These are phyloP conservation scores for Candida arabinofermentans DNA, from an alignment of 805 yeast genomes.

Conservation along the genomic window DNA sequence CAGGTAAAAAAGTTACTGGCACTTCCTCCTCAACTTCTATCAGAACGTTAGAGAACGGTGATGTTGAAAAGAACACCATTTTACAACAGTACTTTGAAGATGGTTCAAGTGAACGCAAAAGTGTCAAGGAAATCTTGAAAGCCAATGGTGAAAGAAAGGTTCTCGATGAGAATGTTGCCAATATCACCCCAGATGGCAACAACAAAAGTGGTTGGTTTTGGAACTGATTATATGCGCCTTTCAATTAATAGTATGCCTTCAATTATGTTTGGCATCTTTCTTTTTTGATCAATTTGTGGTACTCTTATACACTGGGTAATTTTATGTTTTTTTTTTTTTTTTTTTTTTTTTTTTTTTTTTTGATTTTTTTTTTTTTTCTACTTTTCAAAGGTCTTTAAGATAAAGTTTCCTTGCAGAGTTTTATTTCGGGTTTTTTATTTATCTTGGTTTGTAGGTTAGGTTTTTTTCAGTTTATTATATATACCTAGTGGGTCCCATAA, in stretches of 20 bases:
- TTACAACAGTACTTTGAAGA: slow-evolving; percentile 37
- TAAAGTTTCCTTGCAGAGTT: no score
- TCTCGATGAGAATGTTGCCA: slow-evolving; percentile 17
- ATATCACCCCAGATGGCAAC: slow-evolving; percentile 1
- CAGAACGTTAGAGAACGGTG: slow-evolving; percentile 39
- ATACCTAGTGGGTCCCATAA: no score
- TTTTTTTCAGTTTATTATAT: no score
- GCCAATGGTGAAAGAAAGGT: slow-evolving; percentile 33
- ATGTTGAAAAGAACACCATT: slow-evolving; percentile 37
- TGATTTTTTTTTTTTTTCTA: no score
- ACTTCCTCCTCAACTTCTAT: slow-evolving; percentile 34
- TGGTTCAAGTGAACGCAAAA: slow-evolving; percentile 38
- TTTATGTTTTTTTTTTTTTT: no score
- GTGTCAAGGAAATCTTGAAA: slow-evolving; percentile 36
- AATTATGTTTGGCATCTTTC: not conserved
- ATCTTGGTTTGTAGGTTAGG: no score
- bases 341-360: no score
- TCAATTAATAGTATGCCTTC: not conserved
- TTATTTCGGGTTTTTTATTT: no score
- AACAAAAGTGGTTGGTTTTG: slow-evolving; percentile 28
- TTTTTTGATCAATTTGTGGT: not conserved
- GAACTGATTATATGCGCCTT: slow-evolving; percentile 13
- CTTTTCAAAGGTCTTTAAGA: no score
- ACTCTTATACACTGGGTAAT: no score
- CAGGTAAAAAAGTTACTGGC: slow-evolving; percentile 31